phyloP scores from a whole-genome alignment of 2,329 filamentous ascomycete species.

The Rosellinia necatrix region DNA sequence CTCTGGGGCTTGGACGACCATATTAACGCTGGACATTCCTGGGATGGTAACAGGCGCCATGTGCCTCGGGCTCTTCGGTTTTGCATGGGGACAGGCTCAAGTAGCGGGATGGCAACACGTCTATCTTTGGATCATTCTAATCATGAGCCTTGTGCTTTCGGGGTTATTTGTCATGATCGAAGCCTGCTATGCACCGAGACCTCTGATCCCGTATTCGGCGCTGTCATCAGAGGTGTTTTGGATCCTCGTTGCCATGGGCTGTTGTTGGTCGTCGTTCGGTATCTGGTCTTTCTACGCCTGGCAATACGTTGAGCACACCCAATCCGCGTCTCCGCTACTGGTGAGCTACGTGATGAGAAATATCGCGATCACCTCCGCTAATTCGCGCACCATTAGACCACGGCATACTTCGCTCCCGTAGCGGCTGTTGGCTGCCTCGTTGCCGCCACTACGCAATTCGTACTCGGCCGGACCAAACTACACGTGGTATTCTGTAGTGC shows the following conservation, averaged over 20 bases:
- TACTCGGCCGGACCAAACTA: constrained; percentile 38
- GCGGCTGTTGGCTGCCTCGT: constrained; percentile 34
- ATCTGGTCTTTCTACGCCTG: constrained; percentile 48
- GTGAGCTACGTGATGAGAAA: constrained; percentile 23
- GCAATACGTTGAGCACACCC: constrained; percentile 45
- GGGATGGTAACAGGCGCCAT: constrained; percentile 53
- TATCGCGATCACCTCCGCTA: constrained; percentile 6
- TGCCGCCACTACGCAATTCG: constrained; percentile 36
- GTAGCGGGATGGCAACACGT: constrained; percentile 61
- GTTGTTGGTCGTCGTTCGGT: constrained; percentile 49
- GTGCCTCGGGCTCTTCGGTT: constrained; percentile 65
- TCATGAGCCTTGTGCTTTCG: constrained; percentile 61
- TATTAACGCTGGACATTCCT: constrained; percentile 45
- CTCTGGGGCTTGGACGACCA: constrained; percentile 22
- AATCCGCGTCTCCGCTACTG: constrained; percentile 39
- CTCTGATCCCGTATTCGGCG: constrained; percentile 54
- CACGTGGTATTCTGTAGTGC: constrained; percentile 49
- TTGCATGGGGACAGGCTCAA: constrained; percentile 69
- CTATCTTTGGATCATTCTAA: constrained; percentile 61
- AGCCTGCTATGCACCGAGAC: constrained; percentile 45
- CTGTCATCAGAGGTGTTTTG: constrained; percentile 51
- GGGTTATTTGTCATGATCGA: constrained; percentile 63
- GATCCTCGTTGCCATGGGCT: constrained; percentile 50
- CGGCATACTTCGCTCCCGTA: constrained; percentile 38
- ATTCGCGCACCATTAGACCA: constrained; percentile 29